Evolutionary conservation across 2,329 filamentous ascomycete species (phyloP), one percentile per base, ranked within the genome.

Genomic region (Dactylellina cionopaga): DNA sequence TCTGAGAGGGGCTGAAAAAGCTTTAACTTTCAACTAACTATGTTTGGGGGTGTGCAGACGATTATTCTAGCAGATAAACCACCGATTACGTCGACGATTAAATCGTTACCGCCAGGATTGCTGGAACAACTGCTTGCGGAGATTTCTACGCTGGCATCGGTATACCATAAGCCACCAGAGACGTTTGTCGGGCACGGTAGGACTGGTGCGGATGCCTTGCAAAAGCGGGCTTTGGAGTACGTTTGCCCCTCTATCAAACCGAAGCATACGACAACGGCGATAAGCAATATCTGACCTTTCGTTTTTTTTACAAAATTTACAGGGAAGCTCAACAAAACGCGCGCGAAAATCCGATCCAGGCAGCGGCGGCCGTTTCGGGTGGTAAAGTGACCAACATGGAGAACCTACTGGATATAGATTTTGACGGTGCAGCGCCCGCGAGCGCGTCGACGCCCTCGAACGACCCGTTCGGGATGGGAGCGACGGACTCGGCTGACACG

Each of bases 91-190:
- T 94, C 92, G 19, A 99, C 95, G 24, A 97, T 99, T 83, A 91
- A 91, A 65, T 94, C 91, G 65, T 85, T 98, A 27, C 92, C 95
- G 1, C 86, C 90, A 3, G 85, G 89, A 31, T 85, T 99, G 5
- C 86, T 99, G 43, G 94, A 99, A 74, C 89, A 92, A 80, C 88
- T 99, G n/a, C 87, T 99, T 6, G 85, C 86, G 7, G 94, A 99
- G 80, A 87, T 99, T 29, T 98, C 94, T 10, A 97, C 95, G 7
- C 86, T 99, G 27, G 92, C 95, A 5, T 98, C 94, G 0, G 95
- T 99, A 19, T 99, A 99, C 82, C 95, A 99, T 86, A 98, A 96
- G 83, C 93, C 93, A 6, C 93, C 95, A 44, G 92, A 96, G 85
- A 92, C 94, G n/a, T 99, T 99, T 81, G 90, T 99, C 66, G 95